phyloP scores from a whole-genome alignment of 1,139 yeast species.

The Williopsis jadinii region DNA sequence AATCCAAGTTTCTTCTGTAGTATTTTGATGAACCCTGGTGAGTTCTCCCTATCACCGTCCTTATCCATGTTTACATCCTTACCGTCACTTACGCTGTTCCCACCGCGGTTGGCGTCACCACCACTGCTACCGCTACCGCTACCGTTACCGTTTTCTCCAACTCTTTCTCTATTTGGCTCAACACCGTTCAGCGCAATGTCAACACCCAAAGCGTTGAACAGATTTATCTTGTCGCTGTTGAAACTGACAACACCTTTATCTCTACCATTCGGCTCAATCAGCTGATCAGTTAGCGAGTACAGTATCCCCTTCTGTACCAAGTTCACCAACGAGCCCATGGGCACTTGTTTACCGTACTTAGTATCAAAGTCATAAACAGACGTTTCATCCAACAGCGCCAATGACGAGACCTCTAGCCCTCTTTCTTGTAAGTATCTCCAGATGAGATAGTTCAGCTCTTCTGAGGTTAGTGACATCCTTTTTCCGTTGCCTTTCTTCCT shows the following conservation, averaged over 20 bases:
- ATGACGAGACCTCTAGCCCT: constrained; percentile 72
- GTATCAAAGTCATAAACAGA: constrained; percentile 54
- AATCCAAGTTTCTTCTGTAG: constrained; percentile 26
- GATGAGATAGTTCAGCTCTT: constrained; percentile 80
- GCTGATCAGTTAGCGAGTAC: constrained; percentile 49
- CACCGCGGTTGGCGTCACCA: background rate
- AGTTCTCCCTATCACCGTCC: constrained; percentile 7
- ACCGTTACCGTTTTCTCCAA: constrained; percentile 18
- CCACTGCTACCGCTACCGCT: background rate
- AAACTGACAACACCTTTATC: constrained; percentile 18
- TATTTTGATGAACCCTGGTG: constrained; percentile 27
- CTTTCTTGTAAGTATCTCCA: constrained; percentile 93
- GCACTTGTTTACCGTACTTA: constrained; percentile 40
- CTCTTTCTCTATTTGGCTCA: constrained; percentile 25
- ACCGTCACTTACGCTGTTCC: background rate
- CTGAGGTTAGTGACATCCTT: constrained; percentile 72
- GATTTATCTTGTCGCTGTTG: constrained; percentile 25
- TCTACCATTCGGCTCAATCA: constrained; percentile 31
- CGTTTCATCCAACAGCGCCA: constrained; percentile 74
- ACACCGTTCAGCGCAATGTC: constrained; percentile 26
- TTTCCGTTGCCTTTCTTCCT: background rate
- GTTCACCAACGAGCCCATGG: constrained; percentile 72
- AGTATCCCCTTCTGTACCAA: constrained; percentile 82
- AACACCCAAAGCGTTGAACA: constrained; percentile 33
- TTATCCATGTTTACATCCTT: constrained; percentile 3